phyloP scores from a whole-genome alignment of 2,329 filamentous ascomycete genomes.

The Ascocoryne sarcoides region DNA sequence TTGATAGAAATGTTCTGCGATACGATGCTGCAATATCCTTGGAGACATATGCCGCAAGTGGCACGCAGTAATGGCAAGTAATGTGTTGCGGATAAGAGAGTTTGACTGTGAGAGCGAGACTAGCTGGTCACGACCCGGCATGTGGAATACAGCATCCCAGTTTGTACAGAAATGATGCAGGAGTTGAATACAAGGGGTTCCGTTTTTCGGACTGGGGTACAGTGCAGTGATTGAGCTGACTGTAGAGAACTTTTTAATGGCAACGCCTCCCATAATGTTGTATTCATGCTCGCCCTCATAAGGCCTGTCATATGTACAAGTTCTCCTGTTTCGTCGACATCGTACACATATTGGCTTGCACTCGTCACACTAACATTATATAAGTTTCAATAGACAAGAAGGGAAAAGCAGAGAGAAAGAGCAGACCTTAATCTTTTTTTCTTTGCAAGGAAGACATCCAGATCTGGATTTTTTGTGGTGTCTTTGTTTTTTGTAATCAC shows the following conservation, averaged over 20 bases:
- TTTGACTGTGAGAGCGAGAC: conserved; percentile 12
- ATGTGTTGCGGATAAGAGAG: conserved; percentile 12
- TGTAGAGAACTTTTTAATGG: conserved; percentile 10
- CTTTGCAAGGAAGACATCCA: conserved; percentile 12
- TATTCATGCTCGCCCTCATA: conserved; percentile 12
- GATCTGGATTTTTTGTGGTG: conserved; percentile 12
- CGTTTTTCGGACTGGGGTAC: conserved; percentile 10
- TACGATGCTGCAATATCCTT: conserved; percentile 12
- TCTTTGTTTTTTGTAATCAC: conserved; percentile 13
- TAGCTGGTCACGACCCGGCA: conserved; percentile 11
- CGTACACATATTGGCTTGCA: conserved; percentile 9
- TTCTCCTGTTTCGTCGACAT: conserved; percentile 12
- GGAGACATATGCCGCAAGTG: conserved; percentile 12
- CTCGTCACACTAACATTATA: conserved; percentile 12
- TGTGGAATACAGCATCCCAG: conserved; percentile 12
- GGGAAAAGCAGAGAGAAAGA: conserved; percentile 10
- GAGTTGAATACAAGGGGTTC: conserved; percentile 11
- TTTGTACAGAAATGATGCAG: conserved; percentile 12
- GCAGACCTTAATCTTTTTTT: conserved; percentile 11
- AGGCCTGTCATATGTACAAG: conserved; percentile 10
- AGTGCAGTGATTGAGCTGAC: conserved; percentile 11
- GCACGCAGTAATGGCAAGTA: conserved; percentile 12
- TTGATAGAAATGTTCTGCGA: conserved; percentile 13
- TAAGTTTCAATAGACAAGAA: conserved; percentile 13
- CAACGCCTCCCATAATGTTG: conserved; percentile 10